A percentile compares a stretch with the other conserved stretches of the same genome.
These are phyloP conservation scores for Stereocaulon alpinum DNA, from an alignment of 495 filamentous ascomycete species.

Conservation along the genomic window DNA sequence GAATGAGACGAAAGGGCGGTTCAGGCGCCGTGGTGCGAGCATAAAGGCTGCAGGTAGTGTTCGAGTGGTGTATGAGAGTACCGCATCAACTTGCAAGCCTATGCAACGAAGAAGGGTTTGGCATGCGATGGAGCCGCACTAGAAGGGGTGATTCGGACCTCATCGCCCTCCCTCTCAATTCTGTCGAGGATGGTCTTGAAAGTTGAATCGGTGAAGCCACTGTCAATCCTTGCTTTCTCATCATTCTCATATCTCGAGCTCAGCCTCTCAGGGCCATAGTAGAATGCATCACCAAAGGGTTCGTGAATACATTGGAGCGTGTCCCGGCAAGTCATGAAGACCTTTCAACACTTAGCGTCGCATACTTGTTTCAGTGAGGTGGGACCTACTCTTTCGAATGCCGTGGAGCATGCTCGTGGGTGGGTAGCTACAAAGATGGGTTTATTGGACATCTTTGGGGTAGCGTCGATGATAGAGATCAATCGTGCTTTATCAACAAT, in stretches of 20 bases:
- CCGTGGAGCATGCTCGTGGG: conserved; percentile 86
- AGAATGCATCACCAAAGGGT: conserved; percentile 93
- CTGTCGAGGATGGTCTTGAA: conserved; percentile 65
- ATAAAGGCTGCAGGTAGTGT: background rate
- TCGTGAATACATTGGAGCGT: conserved; percentile 79
- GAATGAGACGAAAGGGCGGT: background rate
- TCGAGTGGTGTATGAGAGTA: conserved; percentile 7
- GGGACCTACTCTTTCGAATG: conserved; percentile 72
- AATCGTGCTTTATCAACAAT: background rate
- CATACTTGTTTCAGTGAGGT: background rate
- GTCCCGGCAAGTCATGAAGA: conserved; percentile 88
- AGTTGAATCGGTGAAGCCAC: conserved; percentile 66
- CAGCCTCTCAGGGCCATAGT: conserved; percentile 84
- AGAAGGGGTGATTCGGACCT: conserved; percentile 46
- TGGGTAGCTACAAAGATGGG: conserved; percentile 91
- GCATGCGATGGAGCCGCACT: conserved; percentile 13
- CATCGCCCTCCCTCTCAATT: conserved; percentile 52
- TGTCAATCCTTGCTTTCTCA: conserved; percentile 53
- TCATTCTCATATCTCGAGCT: conserved; percentile 66
- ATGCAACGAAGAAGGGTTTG: conserved; percentile 15
- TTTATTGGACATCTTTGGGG: conserved; percentile 55
- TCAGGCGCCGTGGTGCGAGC: background rate
- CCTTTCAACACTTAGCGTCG: conserved; percentile 38
- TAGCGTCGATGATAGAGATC: conserved; percentile 1
- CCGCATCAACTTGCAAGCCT: conserved; percentile 3